Evolutionary conservation across 768 basidiomycete genomes (phyloP), one percentile per base, ranked within the genome.

Genomic region (Suillus subluteus): DNA sequence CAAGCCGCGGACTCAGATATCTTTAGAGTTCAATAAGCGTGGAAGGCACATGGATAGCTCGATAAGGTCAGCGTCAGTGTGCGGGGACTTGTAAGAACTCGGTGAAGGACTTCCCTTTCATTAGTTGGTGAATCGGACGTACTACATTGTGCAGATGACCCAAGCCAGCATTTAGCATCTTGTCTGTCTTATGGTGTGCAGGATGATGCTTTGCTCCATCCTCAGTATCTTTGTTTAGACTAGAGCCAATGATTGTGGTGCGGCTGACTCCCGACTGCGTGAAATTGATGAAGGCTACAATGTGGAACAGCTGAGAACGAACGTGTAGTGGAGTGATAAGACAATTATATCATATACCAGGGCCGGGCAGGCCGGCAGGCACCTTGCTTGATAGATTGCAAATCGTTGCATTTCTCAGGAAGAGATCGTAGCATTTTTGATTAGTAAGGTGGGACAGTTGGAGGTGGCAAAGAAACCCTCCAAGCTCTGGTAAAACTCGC

Each of bases 1-100:
- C 26, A 61, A 6, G 21, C 41, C 58, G 30, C 23, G 65, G 41
- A 41, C 40, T 40, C 12, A 12, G 40, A 67, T 67, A 69, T 69
- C 63, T 67, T 67, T 55, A 58, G 66, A 62, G 40, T n/a, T 40
- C 13, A 56, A 40, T 12, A 64, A 62, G 63, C 63, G 63, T 58
- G 30, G 26, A 23, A 58, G n/a, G 30, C 12, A 21, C 40, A 13
- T 41, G 40, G 58, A 41, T 41, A 41, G 30, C 40, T 40, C 8
- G 40, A 43, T 61, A 30, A 43, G 41, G 59, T 44, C 26, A 32
- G 11, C 41, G 26, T 21, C 26, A 41, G 32, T 32, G 26, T 26
- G 18, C 59, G 23, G 23, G 41, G 58, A 41, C 21, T 56, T 11
- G 54, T 13, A 40, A 4, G 16, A 15, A 13, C 26, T 1, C 26